Evolutionary conservation across 2,329 filamentous ascomycete species (phyloP).

Genomic region (Claviceps arundinis): DNA sequence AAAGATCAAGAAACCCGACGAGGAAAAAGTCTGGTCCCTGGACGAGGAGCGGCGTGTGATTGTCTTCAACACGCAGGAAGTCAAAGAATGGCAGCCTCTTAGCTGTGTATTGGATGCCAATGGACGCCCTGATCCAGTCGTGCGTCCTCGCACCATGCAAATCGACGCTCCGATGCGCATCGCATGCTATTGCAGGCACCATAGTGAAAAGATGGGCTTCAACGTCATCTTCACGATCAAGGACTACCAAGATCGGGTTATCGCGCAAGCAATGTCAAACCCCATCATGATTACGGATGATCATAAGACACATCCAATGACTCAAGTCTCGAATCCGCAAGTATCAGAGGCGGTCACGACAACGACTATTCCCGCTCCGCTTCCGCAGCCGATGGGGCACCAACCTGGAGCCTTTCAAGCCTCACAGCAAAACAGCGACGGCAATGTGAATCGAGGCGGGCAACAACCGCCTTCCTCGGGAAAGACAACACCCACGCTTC

Average conservation of each 20-base stretch:
- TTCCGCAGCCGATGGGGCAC: slow-evolving; percentile 6
- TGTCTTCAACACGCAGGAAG: slow-evolving; percentile 80
- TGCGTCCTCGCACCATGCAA: slow-evolving; percentile 51
- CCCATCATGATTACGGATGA: slow-evolving; percentile 97
- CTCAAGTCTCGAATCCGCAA: slow-evolving; percentile 15
- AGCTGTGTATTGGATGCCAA: slow-evolving; percentile 33
- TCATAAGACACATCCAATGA: slow-evolving; percentile 64
- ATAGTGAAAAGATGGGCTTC: slow-evolving; percentile 86
- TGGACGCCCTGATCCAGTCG: slow-evolving; percentile 31
- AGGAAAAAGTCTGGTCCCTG: slow-evolving; percentile 75
- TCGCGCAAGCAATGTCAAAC: slow-evolving; percentile 74
- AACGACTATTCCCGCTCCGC: slow-evolving; percentile 10
- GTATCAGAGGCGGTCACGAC: slow-evolving; percentile 16
- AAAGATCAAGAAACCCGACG: slow-evolving; percentile 84
- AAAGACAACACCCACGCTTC: slow-evolving; percentile 19
- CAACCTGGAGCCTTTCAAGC: slow-evolving; percentile 32
- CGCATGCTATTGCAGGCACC: slow-evolving; percentile 91
- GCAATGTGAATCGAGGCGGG: slow-evolving; percentile 38
- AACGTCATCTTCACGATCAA: slow-evolving; percentile 90
- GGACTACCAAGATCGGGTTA: slow-evolving; percentile 58
- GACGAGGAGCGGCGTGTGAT: slow-evolving; percentile 73
- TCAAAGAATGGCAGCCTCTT: slow-evolving; percentile 67
- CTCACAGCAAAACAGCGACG: slow-evolving; percentile 48
- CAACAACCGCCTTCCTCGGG: slow-evolving; percentile 19
- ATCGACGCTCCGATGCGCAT: slow-evolving; percentile 89